Conservation (phyloP, 306 rosid species). For the Begonia fuchsioides region DNA sequence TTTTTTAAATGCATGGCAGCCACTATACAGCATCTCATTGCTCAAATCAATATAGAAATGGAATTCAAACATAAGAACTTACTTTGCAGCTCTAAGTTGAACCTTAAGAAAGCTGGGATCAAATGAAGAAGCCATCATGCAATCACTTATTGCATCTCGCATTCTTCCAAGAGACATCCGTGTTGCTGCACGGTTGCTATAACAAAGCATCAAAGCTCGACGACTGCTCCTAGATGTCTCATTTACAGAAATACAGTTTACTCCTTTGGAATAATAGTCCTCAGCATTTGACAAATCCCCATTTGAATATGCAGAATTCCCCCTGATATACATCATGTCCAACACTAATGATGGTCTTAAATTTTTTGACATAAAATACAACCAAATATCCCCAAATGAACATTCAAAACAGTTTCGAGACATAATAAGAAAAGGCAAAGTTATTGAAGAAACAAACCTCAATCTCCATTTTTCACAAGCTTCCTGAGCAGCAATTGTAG, state of each 20-base stretch:
- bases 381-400: constrained; percentile 4
- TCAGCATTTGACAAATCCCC: constrained; percentile 79
- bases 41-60: not conserved
- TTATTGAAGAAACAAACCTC: constrained; percentile 38
- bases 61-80: constrained; percentile 19
- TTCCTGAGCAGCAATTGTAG: constrained; percentile 51
- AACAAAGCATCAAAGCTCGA: constrained; percentile 81
- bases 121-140: constrained; percentile 60
- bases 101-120: constrained; percentile 76
- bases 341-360: constrained; percentile 10
- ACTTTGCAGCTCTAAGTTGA: constrained; percentile 96
- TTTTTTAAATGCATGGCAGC: too few relatives aligned
- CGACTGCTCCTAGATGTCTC: constrained; percentile 67
- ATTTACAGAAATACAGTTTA: constrained; percentile 38
- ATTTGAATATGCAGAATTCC: constrained; percentile 74
- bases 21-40: too few relatives aligned
- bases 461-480: constrained; percentile 89
- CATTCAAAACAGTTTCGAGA: not conserved
- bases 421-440: not conserved
- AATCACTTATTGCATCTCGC: constrained; percentile 78
- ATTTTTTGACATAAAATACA: constrained; percentile 1
- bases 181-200: constrained; percentile 97
- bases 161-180: constrained; percentile 84
- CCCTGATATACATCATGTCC: constrained; percentile 43
- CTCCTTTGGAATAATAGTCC: constrained; percentile 69